A percentile compares a stretch with the other conserved stretches of the same genome.
phyloP scores from a whole-genome alignment of 306 rosid genomes.

The Castanea sativa region DNA sequence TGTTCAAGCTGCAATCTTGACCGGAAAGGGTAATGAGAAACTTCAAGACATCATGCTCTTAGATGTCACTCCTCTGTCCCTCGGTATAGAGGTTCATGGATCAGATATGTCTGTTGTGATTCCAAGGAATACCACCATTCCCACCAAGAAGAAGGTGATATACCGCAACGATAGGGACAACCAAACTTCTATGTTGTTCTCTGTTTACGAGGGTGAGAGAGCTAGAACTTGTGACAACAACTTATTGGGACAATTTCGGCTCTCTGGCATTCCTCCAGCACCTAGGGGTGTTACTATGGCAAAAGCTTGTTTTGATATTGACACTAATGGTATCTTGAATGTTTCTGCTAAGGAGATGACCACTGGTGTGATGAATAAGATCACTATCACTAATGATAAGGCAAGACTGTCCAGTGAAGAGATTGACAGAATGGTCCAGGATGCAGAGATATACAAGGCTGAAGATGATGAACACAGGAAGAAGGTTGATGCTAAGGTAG shows the following conservation, averaged over 20 bases:
- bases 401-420: conserved; percentile 14
- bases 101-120: too few species aligned
- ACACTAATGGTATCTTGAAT: neutral
- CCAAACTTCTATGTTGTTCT: fast-evolving
- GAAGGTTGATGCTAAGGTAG: conserved; percentile 12
- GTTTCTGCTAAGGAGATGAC: conserved; percentile 19
- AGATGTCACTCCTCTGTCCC: too few species aligned
- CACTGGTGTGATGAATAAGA: conserved; percentile 4
- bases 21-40: too few species aligned
- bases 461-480: conserved; percentile 24
- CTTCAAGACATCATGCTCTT: too few species aligned
- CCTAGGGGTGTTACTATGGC: neutral
- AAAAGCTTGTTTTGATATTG: neutral
- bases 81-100: too few species aligned
- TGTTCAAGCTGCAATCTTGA: too few species aligned
- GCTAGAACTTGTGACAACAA: too few species aligned
- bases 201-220: too few species aligned
- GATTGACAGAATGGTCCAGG: conserved; percentile 12
- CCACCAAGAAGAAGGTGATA: too few species aligned
- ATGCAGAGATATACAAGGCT: conserved; percentile 12
- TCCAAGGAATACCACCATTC: too few species aligned
- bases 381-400: conserved; percentile 16
- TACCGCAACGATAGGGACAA: fast-evolving
- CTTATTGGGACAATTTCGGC: neutral
- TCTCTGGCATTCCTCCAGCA: neutral